Evolutionary conservation across 768 basidiomycete species (phyloP), one percentile per base, ranked within the genome.

Genomic region (Gloeopeniophorella convolvens): DNA sequence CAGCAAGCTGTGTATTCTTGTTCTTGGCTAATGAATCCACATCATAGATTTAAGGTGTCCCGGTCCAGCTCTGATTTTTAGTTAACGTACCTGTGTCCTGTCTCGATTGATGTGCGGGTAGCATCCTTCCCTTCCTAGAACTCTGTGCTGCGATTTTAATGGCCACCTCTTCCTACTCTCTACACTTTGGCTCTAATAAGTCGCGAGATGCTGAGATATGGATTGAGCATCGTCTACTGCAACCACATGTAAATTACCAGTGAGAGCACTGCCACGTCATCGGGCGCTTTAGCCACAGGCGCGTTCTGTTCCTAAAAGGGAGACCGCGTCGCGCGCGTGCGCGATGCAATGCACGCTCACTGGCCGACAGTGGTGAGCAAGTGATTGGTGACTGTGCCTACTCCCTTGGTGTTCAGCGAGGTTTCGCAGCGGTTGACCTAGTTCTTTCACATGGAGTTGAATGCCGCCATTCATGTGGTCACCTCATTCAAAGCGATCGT

Each of bases 401-500:
- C n/a, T n/a, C n/a, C n/a, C n/a, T n/a, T n/a, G n/a, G n/a, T n/a
- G n/a, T n/a, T n/a, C n/a, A n/a, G n/a, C n/a, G n/a, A n/a, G n/a
- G n/a, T n/a, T n/a, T n/a, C n/a, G n/a, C n/a, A n/a, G n/a, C n/a
- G n/a, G n/a, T n/a, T n/a, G 16, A 12, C 13, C 3, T 30, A 5
- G 10, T 31, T 20, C 13, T 24, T 34, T 49, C 39, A n/a, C 16
- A 42, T 35, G 36, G 35, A 41, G 41, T 27, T 15, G 7, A 44
- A 35, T n/a, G 11, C 7, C 16, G 15, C 20, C 23, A 13, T 51
- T 28, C 47, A n/a, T 36, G 23, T 40, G 40, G 34, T 46, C 44
- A 41, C 66, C 34, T 64, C 74, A 72, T 24, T 86, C 83, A 60
- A 66, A 55, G 66, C 69, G 59, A 65, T 88, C 36, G 61, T 89